A percentile compares a stretch with the other conserved stretches of the same genome.
Evolutionary conservation across 2,329 filamentous ascomycete species (phyloP).

Genomic region (Pseudocercospora eumusae): DNA sequence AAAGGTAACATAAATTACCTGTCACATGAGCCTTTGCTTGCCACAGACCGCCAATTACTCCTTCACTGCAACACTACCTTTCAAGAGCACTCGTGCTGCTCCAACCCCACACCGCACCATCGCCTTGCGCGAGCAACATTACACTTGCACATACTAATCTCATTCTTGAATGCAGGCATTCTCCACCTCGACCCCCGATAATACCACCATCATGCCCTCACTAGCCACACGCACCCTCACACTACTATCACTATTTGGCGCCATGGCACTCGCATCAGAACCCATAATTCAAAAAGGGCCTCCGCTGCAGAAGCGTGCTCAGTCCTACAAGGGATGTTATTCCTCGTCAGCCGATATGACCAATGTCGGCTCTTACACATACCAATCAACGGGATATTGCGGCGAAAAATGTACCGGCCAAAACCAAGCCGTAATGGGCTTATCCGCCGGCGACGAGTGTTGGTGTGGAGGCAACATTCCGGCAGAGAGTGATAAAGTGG

Average conservation of each 20-base stretch:
- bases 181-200: neutral
- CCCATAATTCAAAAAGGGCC: constrained; percentile 3
- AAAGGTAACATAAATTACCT: constrained; percentile 23
- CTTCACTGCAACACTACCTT: neutral
- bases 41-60: neutral
- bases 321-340: constrained; percentile 54
- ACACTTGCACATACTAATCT: constrained; percentile 13
- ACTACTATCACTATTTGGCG: constrained; percentile 24
- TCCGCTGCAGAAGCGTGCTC: constrained; percentile 16
- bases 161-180: constrained; percentile 18
- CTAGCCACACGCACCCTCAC: constrained; percentile 15
- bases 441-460: constrained; percentile 67
- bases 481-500: constrained; percentile 56
- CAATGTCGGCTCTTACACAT: constrained; percentile 53
- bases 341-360: constrained; percentile 49
- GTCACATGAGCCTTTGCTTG: constrained; percentile 17
- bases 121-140: neutral
- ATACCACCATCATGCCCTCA: constrained; percentile 38
- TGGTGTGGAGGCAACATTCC: constrained; percentile 74
- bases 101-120: neutral
- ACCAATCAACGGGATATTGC: constrained; percentile 60
- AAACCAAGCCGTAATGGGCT: constrained; percentile 61
- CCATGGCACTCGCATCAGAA: constrained; percentile 18
- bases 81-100: neutral
- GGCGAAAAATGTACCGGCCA: constrained; percentile 51